These are phyloP conservation scores for Penicillium sp. DNA, from an alignment of 2,329 filamentous ascomycete genomes.

Conservation along the genomic window DNA sequence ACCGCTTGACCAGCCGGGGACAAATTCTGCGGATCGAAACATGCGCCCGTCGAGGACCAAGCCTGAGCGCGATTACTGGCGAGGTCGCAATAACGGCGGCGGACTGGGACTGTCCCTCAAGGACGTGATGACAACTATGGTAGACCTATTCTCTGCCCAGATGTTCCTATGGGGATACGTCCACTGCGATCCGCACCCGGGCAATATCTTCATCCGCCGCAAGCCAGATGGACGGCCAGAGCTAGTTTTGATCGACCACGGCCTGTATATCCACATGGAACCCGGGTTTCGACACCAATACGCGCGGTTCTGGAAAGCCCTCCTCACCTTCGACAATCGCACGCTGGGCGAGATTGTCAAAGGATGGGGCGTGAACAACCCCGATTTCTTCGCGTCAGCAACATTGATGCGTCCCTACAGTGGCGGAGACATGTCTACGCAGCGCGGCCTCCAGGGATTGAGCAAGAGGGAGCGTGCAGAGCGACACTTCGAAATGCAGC, in stretches of 20 bases:
- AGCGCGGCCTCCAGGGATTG: constrained; percentile 52
- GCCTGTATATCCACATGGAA: constrained; percentile 89
- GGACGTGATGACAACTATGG: constrained; percentile 93
- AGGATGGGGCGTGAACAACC: constrained; percentile 82
- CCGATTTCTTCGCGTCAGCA: constrained; percentile 87
- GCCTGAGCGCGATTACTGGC: constrained; percentile 76
- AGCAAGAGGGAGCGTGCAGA: constrained; percentile 56
- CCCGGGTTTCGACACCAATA: constrained; percentile 83
- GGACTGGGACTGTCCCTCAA: constrained; percentile 79
- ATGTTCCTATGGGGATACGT: constrained; percentile 97
- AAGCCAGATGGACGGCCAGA: constrained; percentile 78
- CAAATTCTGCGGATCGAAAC: constrained; percentile 41
- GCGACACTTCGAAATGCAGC: constrained; percentile 75
- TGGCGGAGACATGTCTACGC: constrained; percentile 71
- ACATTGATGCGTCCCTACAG: constrained; percentile 89
- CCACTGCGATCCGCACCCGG: constrained; percentile 95
- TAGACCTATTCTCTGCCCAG: constrained; percentile 93
- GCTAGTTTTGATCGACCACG: constrained; percentile 94
- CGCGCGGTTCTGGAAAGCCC: constrained; percentile 84
- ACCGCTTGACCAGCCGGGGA: constrained; percentile 55
- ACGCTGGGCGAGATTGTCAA: constrained; percentile 70
- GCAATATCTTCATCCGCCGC: constrained; percentile 93
- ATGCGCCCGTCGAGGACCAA: constrained; percentile 60
- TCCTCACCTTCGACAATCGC: constrained; percentile 89
- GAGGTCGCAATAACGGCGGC: constrained; percentile 67